phyloP scores from a whole-genome alignment of 306 rosid genomes.

The Glycine latifolia region DNA sequence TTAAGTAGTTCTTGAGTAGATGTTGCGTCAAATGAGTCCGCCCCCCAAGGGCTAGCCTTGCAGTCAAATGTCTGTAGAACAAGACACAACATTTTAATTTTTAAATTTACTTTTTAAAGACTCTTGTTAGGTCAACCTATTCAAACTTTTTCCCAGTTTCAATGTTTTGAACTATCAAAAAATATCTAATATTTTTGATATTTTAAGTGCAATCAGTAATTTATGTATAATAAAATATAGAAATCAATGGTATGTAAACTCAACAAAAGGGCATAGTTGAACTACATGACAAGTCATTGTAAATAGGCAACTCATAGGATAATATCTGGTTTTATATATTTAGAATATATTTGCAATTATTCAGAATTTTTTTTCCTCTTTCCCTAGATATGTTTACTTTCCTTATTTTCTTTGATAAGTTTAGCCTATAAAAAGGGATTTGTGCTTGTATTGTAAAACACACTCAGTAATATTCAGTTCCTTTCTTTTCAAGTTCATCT shows the following conservation, averaged over 20 bases:
- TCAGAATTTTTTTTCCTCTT: too few species aligned
- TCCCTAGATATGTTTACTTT: neutral
- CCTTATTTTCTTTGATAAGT: too few species aligned
- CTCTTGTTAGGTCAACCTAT: neutral
- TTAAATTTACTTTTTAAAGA: slow-evolving; percentile 1
- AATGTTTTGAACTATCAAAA: neutral
- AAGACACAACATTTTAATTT: slow-evolving; percentile 12
- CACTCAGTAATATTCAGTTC: neutral
- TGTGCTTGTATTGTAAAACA: neutral
- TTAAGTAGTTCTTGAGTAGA: slow-evolving; percentile 71
- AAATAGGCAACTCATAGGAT: neutral
- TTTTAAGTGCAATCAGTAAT: slow-evolving; percentile 2
- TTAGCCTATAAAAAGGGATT: neutral
- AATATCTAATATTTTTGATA: neutral
- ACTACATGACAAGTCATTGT: neutral
- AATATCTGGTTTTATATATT: neutral
- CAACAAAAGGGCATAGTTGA: neutral
- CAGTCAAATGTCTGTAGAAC: slow-evolving; percentile 72
- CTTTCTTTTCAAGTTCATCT: neutral
- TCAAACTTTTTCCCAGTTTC: neutral
- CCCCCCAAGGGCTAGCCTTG: slow-evolving; percentile 86
- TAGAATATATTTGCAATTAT: neutral
- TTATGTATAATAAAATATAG: neutral
- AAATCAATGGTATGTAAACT: neutral
- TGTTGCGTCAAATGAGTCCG: slow-evolving; percentile 80